phyloP scores from a whole-genome alignment of 345 rosid genomes.

The Populus deltoides region DNA sequence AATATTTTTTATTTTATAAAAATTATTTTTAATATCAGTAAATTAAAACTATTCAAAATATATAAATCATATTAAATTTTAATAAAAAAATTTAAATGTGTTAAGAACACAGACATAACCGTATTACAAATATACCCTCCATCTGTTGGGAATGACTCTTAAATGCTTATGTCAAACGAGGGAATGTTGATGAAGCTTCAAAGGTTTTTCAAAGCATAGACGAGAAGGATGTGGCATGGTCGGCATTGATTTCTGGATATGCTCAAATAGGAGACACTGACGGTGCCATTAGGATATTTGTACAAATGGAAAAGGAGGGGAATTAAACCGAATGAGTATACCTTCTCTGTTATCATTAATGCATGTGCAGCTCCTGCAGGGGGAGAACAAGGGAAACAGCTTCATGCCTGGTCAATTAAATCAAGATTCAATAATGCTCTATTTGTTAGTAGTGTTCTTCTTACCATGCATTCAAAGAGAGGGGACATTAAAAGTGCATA shows the following conservation, averaged over 20 bases:
- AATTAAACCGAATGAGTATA: constrained; percentile 69
- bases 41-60: too few species aligned
- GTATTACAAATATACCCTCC: too few species aligned
- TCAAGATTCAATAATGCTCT: constrained; percentile 47
- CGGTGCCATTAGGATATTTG: constrained; percentile 52
- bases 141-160: constrained; percentile 74
- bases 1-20: too few species aligned
- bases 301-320: constrained; percentile 45
- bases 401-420: constrained; percentile 72
- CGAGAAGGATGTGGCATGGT: constrained; percentile 89
- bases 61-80: too few species aligned
- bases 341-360: constrained; percentile 71
- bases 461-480: constrained; percentile 86
- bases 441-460: constrained; percentile 74
- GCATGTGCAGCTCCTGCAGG: constrained; percentile 72
- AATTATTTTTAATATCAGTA: too few species aligned
- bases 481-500: constrained; percentile 72
- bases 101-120: too few species aligned
- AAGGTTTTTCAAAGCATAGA: constrained; percentile 49
- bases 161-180: constrained; percentile 70
- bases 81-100: too few species aligned
- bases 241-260: constrained; percentile 79
- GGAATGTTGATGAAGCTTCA: constrained; percentile 53
- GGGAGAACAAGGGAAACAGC: constrained; percentile 75
- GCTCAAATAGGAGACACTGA: constrained; percentile 70